Base-by-base conservation (phyloP, 371 early-diverging fungal species). In the Sporodiniella umbellata region DNA sequence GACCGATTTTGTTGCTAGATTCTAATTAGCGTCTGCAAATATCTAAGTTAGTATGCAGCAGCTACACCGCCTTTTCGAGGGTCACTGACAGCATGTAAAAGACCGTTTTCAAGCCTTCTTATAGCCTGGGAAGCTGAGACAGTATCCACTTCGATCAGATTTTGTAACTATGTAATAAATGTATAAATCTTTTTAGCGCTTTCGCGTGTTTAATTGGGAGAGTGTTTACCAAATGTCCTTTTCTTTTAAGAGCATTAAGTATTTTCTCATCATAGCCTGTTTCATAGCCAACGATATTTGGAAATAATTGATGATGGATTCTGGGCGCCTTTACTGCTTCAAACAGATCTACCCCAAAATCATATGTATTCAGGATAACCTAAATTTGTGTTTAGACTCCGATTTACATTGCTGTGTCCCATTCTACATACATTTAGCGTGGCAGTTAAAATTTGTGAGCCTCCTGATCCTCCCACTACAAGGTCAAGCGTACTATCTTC, bases 391-490 rank as follows among this genome's bases (percentile, higher is more conserved):
- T 14, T n/a, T 28, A 6, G 11, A 15, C 8, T 8, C 28, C 23
- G 15, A 40, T 15, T 28, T 46, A 26, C 37, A 23, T 19, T 19
- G 10, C 21, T 11, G 14, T 14, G 8, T 12, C 21, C 19, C 56
- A n/a, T n/a, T n/a, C n/a, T n/a, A n/a, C n/a, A n/a, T 66, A 88
- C 88, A 60, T 90, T 83, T 1, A 93, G 54, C 0, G 91, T 87
- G 10, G 94, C 73, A 0, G 95, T 94, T 6, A 92, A 80, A 52
- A 99, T 99, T 57, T 89, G 75, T 42, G 92, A 88, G 6, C 99
- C 99, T 15, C 99, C 99, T 46, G 90, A 86, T 11, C 89, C 99
- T 11, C 99, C 99, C 4, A 89, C 54, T 1, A 90, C 84, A 44
- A 89, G 56, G 56, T 89, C 84, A 26, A 95, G 75, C 11, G 70